These are phyloP conservation scores for Mercurialis annua DNA, from an alignment of 345 rosid species.

Conservation along the genomic window DNA sequence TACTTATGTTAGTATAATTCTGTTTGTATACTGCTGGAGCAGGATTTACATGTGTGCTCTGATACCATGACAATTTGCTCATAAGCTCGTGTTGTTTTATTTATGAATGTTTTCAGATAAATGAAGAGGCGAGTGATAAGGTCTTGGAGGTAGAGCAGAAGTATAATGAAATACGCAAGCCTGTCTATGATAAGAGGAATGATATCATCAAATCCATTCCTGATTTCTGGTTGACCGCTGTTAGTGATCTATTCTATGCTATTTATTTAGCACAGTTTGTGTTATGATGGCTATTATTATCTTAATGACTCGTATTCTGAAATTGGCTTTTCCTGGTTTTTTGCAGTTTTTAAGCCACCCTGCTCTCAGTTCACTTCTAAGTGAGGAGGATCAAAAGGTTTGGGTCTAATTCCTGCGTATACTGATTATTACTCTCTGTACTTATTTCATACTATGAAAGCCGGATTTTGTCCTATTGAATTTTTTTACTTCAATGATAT, in stretches of 20 bases:
- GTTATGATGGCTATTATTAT: neutral
- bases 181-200: conserved; percentile 77
- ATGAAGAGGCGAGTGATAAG: conserved; percentile 91
- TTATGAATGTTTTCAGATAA: conserved; percentile 43
- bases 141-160: conserved; percentile 91
- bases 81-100: neutral
- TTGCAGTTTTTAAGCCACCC: conserved; percentile 88
- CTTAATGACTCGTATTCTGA: neutral
- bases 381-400: conserved; percentile 93
- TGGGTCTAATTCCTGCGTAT: conserved; percentile 11
- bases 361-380: conserved; percentile 72
- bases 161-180: conserved; percentile 74
- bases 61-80: conserved; percentile 3
- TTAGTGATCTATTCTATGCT: conserved; percentile 35
- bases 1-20: neutral
- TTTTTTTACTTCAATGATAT: neutral
- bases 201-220: conserved; percentile 75
- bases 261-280: neutral
- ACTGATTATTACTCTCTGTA: neutral
- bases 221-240: conserved; percentile 93
- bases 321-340: neutral
- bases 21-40: neutral
- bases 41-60: neutral
- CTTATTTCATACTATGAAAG: neutral
- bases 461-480: neutral